Base-by-base conservation (phyloP, 169 alveolate genomes). In the Cryptosporidium viatorum region DNA sequence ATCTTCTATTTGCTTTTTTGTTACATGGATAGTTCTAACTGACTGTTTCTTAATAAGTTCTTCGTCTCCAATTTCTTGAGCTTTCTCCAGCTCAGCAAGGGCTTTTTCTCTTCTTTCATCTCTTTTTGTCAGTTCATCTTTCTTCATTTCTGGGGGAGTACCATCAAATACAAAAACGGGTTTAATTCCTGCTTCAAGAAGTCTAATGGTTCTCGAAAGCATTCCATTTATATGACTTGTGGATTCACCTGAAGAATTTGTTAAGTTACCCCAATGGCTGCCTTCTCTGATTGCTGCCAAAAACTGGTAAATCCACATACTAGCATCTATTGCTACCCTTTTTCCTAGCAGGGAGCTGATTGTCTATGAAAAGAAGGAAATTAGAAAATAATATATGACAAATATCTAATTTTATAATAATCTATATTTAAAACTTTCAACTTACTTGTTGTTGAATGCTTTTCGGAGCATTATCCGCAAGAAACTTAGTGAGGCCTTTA, bases 91-190 rank as follows among this genome's bases (percentile, higher is more conserved):
- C 31, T 91, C 87, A 33, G 92, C 96, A 80, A 92, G 96, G 4
- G 98, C 99, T 74, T 96, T 95, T 85, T 95, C 97, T 39, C 98
- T 95, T 69, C 93, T 91, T 85, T 94, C 96, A 73, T 94, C 80
- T 68, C 99, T 93, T 85, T 94, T 95, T 39, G 87, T 94, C 43
- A 97, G 93, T 86, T 96, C 96, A 55, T 95, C 93, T 26, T 86
- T 91, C 91, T 97, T 98, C 69, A 96, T 86, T 69, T 95, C 98
- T 12, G 99, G 99, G 16, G 99, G 99, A 43, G 94, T 96, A n/a
- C 99, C 99, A 91, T 98, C 99, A 92, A 98, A 98, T 21, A 98
- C 99, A 96, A 98, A 98, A 21, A 97, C 94, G 5, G 99, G 99
- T 69, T 95, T 95, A 51, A 98, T 94, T 18, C 99, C 98, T 39